Percentiles rank a stretch among this genome's conserved stretches.
Conservation (phyloP, 495 filamentous ascomycete species). For the Tuber melanosporum region DNA sequence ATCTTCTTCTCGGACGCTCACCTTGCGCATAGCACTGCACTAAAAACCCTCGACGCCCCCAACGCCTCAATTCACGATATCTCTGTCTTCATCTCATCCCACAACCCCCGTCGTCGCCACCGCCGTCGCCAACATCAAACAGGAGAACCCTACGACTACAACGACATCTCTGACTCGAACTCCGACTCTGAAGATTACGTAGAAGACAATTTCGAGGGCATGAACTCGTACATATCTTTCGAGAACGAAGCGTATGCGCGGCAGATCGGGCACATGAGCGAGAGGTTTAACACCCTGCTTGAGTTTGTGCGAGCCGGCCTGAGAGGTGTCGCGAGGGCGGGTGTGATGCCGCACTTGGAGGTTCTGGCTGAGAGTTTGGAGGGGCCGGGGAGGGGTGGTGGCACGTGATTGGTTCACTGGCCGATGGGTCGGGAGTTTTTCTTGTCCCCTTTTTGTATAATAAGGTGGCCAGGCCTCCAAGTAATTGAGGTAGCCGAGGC, state of each 20-base stretch:
- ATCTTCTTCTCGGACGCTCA: slow-evolving; percentile 50
- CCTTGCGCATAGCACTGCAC: slow-evolving; percentile 37
- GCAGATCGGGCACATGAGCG: slow-evolving; percentile 46
- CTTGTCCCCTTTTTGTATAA: background rate
- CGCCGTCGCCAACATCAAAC: background rate
- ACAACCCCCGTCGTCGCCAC: slow-evolving; percentile 27
- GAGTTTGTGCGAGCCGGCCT: slow-evolving; percentile 53
- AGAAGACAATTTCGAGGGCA: slow-evolving; percentile 43
- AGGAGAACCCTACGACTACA: background rate
- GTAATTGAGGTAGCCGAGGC: background rate
- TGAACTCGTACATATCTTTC: slow-evolving; percentile 44
- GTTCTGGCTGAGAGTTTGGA: slow-evolving; percentile 56
- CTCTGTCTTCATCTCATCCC: slow-evolving; percentile 36
- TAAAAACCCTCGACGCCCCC: slow-evolving; percentile 42
- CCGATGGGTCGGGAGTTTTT: background rate
- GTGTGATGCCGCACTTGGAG: slow-evolving; percentile 54
- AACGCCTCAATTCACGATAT: slow-evolving; percentile 42
- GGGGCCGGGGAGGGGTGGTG: slow-evolving; percentile 35
- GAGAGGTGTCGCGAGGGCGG: slow-evolving; percentile 55
- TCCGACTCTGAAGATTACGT: slow-evolving; percentile 41
- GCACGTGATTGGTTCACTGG: background rate
- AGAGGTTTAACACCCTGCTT: slow-evolving; percentile 50
- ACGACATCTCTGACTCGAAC: slow-evolving; percentile 11
- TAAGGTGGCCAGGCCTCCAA: background rate
- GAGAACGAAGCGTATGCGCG: slow-evolving; percentile 44